These are phyloP conservation scores for Amaranthus palmeri DNA, from an alignment of 148 eudicot species.

Conservation along the genomic window DNA sequence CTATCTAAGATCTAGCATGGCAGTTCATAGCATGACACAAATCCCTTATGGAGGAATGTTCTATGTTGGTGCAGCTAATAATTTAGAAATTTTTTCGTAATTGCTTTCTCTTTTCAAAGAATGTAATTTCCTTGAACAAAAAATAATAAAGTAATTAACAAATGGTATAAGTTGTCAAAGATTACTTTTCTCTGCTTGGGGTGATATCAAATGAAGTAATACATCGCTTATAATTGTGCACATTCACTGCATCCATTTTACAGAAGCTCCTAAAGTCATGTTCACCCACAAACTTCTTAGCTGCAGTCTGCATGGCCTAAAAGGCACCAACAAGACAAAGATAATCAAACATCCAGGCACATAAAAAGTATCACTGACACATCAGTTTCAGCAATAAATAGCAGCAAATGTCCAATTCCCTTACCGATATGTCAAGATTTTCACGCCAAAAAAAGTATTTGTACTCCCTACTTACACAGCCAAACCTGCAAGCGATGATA, in stretches of 20 bases:
- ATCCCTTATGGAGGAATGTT: neutral
- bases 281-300: slow-evolving; percentile 76
- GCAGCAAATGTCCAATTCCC: slow-evolving; percentile 6
- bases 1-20: no score
- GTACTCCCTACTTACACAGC: slow-evolving; percentile 83
- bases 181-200: slow-evolving; percentile 65
- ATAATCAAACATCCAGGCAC: neutral
- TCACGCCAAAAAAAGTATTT: slow-evolving; percentile 87
- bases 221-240: slow-evolving; percentile 70
- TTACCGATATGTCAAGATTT: slow-evolving; percentile 58
- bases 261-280: slow-evolving; percentile 97
- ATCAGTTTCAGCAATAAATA: neutral
- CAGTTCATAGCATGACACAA: no score
- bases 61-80: neutral
- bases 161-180: neutral
- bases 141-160: neutral
- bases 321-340: slow-evolving; percentile 19
- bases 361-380: neutral
- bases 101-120: neutral
- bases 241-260: slow-evolving; percentile 94
- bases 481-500: slow-evolving; percentile 50
- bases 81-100: neutral
- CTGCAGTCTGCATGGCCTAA: slow-evolving; percentile 84
- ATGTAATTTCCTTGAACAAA: neutral
- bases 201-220: slow-evolving; percentile 51